Evolutionary conservation across 192 early-diverging fungal genomes (phyloP).

Genomic region (Chytriomyces sp.): DNA sequence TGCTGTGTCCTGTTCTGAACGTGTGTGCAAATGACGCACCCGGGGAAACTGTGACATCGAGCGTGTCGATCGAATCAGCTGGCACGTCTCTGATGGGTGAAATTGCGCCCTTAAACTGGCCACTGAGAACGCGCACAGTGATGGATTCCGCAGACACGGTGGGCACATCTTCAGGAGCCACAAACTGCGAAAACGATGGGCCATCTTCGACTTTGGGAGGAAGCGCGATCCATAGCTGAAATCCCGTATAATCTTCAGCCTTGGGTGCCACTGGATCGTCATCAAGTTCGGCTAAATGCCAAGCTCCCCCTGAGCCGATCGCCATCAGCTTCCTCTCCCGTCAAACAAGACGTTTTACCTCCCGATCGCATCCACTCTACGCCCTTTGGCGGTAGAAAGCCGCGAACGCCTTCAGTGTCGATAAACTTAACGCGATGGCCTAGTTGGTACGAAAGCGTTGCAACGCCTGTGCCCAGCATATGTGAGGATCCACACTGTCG

Average conservation of each 20-base stretch:
- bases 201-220: not conserved
- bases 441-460: not conserved
- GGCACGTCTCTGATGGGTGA: not conserved
- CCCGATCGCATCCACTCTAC: not conserved
- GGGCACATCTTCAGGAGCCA: slow-evolving; percentile 1
- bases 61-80: not conserved
- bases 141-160: not conserved
- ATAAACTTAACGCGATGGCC: not conserved
- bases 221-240: not conserved
- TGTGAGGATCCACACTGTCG: too few species aligned
- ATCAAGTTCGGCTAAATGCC: not conserved
- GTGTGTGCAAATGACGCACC: not conserved
- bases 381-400: not conserved
- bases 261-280: not conserved
- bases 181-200: not conserved
- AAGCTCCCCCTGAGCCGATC: not conserved
- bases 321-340: not conserved
- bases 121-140: not conserved
- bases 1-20: not conserved
- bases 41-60: not conserved
- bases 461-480: too few species aligned
- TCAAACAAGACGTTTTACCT: not conserved
- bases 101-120: not conserved
- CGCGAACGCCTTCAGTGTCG: not conserved
- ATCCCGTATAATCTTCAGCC: not conserved